Conservation (phyloP, 1,284 basidiomycete species). For the Heliocybe sulcata region DNA sequence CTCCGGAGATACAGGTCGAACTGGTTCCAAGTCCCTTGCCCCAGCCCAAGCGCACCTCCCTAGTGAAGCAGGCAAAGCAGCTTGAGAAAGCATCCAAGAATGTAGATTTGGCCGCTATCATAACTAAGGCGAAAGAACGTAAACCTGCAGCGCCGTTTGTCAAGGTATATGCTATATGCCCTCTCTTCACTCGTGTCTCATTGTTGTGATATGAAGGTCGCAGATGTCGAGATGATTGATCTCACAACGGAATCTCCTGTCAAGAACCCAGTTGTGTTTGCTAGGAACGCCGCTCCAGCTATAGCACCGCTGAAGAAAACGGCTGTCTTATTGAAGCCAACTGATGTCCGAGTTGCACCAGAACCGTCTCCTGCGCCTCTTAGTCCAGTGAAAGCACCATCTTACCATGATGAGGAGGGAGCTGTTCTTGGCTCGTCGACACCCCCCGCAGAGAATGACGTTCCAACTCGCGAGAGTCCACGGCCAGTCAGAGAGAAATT, state of each 20-base stretch:
- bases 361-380: neutral
- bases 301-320: too few relatives aligned
- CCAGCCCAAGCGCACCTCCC: too few relatives aligned
- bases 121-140: too few relatives aligned
- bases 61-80: too few relatives aligned
- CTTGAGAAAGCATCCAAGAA: too few relatives aligned
- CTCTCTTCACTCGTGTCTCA: too few relatives aligned
- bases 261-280: neutral
- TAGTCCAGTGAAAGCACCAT: neutral
- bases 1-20: too few relatives aligned
- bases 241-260: neutral
- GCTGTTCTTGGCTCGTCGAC: neutral
- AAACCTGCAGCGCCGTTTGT: too few relatives aligned
- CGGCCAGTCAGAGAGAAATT: neutral
- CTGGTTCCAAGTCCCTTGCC: too few relatives aligned
- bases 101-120: too few relatives aligned
- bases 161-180: too few relatives aligned
- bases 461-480: neutral
- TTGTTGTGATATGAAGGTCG: neutral
- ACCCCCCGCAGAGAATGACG: neutral
- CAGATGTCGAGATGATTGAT: slow-evolving; percentile 1
- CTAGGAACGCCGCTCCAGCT: too few relatives aligned
- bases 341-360: neutral
- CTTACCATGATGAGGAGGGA: neutral
- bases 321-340: neutral